Base-by-base conservation (phyloP, 2,329 filamentous ascomycete genomes). In the Fusarium kyushuense region DNA sequence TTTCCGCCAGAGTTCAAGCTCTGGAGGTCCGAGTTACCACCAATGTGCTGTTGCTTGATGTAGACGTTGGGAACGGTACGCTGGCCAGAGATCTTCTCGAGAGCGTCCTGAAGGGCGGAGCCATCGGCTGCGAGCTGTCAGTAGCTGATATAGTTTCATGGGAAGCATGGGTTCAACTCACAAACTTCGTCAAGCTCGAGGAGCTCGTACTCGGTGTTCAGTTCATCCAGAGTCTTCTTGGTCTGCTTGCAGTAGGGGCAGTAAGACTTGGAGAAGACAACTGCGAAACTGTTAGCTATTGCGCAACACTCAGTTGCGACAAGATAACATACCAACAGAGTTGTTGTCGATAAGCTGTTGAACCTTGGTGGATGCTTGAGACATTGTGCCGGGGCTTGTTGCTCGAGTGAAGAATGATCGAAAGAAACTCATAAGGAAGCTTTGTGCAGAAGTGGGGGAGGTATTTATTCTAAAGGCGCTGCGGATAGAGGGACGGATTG, bases 261-360 rank as follows among this genome's bases (percentile, higher is more conserved):
- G 84, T 93, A 97, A 17, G 91, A 93, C 85, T 99, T 99, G 82
- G 91, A 94, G 87, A 99, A 99, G 79, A 99, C 92, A 75, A 96
- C 92, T 92, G 51, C 45, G 35, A 38, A 41, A 54, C 48, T 10
- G 19, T 62, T 46, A 62, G 33, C 13, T 17, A 19, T 12, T 30
- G 25, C 33, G n/a, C 35, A 46, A 7, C 17, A 33, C 10, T 16
- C 23, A 5, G 9, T 29, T 35, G 30, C 38, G 41, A 42, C 11
- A 12, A 19, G 14, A 9, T 12, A 46, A 77, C 90, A 56, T 84
- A 93, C 91, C 90, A 80, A 97, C 94, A 75, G 89, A 83, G 83
- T 97, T 96, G 77, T 94, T 90, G 81, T 96, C 89, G 80, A 98
- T 97, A 83, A 97, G 90, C 76, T 84, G 80, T 81, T 97, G 89